Evolutionary conservation across 495 filamentous ascomycete genomes (phyloP).

Genomic region (Immersiella caudata): DNA sequence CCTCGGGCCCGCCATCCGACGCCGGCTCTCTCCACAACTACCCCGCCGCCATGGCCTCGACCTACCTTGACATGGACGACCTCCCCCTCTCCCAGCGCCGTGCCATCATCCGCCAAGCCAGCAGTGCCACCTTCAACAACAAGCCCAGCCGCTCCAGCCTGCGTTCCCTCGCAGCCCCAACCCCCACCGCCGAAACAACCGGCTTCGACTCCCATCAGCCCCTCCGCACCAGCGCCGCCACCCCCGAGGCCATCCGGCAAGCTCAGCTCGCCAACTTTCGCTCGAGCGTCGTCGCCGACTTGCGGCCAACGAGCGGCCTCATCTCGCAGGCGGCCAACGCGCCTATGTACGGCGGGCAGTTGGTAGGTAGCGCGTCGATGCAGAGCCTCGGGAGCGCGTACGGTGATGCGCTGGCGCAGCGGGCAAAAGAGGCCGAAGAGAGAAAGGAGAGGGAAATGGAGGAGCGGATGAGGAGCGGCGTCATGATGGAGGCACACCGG

Average conservation of each 20-base stretch:
- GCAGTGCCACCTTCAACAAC: constrained; percentile 24
- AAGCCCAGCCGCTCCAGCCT: constrained; percentile 22
- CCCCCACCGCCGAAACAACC: constrained; percentile 33
- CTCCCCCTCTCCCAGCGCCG: constrained; percentile 74
- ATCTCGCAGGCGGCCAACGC: neutral
- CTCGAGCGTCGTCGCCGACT: constrained; percentile 67
- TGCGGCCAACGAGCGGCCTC: constrained; percentile 36
- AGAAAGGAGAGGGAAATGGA: constrained; percentile 62
- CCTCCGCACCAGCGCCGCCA: constrained; percentile 42
- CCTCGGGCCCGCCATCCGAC: constrained; percentile 39
- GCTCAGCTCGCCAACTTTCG: constrained; percentile 76
- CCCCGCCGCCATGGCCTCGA: constrained; percentile 20
- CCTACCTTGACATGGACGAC: constrained; percentile 57
- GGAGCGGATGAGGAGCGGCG: constrained; percentile 73
- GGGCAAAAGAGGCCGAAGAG: constrained; percentile 52
- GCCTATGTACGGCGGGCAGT: constrained; percentile 21
- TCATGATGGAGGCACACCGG: constrained; percentile 76
- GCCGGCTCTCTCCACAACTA: constrained; percentile 39
- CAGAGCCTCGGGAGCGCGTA: constrained; percentile 24
- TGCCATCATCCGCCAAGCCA: constrained; percentile 53
- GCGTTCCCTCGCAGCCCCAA: constrained; percentile 13
- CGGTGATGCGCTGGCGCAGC: constrained; percentile 41
- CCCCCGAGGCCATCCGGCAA: constrained; percentile 54
- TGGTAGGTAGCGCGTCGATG: constrained; percentile 22
- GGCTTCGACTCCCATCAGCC: constrained; percentile 63